Conservation (phyloP, 108 stramenopile species). For the Skeletonema menzelii region DNA sequence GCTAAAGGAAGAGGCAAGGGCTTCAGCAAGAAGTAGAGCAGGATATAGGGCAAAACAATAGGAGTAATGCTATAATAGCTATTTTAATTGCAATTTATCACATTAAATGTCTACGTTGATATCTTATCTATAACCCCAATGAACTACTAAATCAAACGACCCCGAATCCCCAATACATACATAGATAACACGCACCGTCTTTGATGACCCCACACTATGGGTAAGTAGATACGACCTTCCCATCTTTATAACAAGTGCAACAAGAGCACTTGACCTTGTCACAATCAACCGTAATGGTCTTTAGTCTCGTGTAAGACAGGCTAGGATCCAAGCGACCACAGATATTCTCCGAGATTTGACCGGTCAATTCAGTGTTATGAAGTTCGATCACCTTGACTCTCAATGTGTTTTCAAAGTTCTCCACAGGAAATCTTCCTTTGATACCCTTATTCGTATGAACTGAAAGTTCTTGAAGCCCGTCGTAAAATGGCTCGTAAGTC, state of each 20-base stretch:
- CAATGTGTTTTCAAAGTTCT: conserved; percentile 13
- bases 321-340: conserved; percentile 28
- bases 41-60: not conserved
- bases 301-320: conserved; percentile 22
- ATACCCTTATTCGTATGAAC: conserved; percentile 20
- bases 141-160: not conserved
- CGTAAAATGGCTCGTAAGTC: conserved; percentile 31
- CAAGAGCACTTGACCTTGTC: conserved; percentile 25
- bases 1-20: not conserved
- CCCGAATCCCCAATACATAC: not conserved
- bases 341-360: conserved; percentile 22
- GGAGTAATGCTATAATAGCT: not conserved
- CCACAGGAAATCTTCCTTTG: conserved; percentile 23
- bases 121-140: not conserved
- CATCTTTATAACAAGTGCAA: conserved; percentile 19
- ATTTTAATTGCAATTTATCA: not conserved
- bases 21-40: not conserved
- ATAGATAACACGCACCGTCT: not conserved
- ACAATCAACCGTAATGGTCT: conserved; percentile 25
- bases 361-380: conserved; percentile 25
- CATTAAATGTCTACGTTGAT: too few relatives aligned
- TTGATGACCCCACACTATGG: not conserved
- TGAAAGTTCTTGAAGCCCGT: conserved; percentile 27
- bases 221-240: not conserved
- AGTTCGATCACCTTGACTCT: conserved; percentile 22